Evolutionary conservation across 2,329 filamentous ascomycete species (phyloP), one percentile per base, ranked within the genome.

Genomic region (Dryadomyces quercus-mongolicae): DNA sequence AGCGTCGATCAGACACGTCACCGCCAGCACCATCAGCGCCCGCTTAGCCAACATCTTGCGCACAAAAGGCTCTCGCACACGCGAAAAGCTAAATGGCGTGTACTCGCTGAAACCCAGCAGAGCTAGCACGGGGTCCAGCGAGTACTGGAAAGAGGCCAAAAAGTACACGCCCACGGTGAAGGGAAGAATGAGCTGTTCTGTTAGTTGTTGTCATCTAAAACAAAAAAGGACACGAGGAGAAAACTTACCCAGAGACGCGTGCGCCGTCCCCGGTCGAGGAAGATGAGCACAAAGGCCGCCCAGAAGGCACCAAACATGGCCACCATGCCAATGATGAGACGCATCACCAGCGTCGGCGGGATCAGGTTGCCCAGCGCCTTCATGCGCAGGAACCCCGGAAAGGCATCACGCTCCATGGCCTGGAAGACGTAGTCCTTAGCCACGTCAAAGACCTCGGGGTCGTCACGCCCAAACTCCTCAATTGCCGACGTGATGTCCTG

Each of bases 381-480:
- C 71, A 89, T 88, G 65, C 92, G 81, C 56, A 98, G 76, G 70
- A 98, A 98, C 1, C 92, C 92, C 0, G 94, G 93, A 67, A 95
- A 98, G n/a, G 94, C 93, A 71, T 98, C 93, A 54, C 94, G 82
- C 71, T 98, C 94, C 93, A 98, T 98, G 38, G 94, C 94, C 71
- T 98, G 94, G 69, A 97, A 98, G 58, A 97, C 93, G 67, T 97
- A 98, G 72, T 98, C 93, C 74, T 98, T 98, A 54, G 93, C 93
- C 20, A 88, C 84, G 66, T 97, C 93, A 63, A 98, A 98, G 13
- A 98, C 86, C 68, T 98, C 93, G 0, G 93, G 93, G 66, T 98
- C 93, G 63, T 97, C 93, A 62, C 93, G 84, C 48, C 89, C 88
- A 60, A 89, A 84, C 61, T 92, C 86, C 70, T 98, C 93, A 59